Evolutionary conservation across 495 filamentous ascomycete species (phyloP), one percentile per base, ranked within the genome.

Genomic region (Paragyromitra xinjiangensis): DNA sequence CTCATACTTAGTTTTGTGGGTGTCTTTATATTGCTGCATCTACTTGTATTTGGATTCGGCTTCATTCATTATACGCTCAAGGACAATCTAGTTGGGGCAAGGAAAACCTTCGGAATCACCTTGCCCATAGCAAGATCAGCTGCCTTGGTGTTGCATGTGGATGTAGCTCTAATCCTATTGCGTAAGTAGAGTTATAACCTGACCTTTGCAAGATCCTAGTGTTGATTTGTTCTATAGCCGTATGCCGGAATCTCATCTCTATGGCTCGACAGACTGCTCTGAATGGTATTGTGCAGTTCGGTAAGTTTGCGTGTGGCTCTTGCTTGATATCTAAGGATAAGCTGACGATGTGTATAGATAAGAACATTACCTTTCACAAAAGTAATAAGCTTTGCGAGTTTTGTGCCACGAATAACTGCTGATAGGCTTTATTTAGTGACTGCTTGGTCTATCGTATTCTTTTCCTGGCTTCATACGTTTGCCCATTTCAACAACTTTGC

Each of bases 401-500:
- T 63, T 19, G 8, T 67, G 14, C 65, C 9, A 24, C 26, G 26
- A 59, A 48, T 45, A 48, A 5, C 24, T 24, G 26, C 40, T 79
- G 62, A 79, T 37, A 29, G 26, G 40, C 61, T 61, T 45, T 11
- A 22, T 55, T 50, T 71, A 85, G 84, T 91, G 64, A 90, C 91
- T 40, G 92, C 90, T 3, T 94, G 92, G 91, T 92, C 91, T 24
- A 92, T 94, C 81, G 87, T 93, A 69, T 91, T 93, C 85, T 94
- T 92, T 83, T 92, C 91, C 22, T 92, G 89, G 89, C 88, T 93
- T 0, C 92, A 94, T 83, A 93, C 91, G 19, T 89, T 92, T 75
- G 90, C 91, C 63, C 92, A 94, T 83, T 93, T 90, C 90, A 91
- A 92, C 85, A 93, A 94, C 84, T 89, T 93, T 76, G 92, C 90